Evolutionary conservation across 2,329 filamentous ascomycete genomes (phyloP).

Genomic region (Talaromyces sp.): DNA sequence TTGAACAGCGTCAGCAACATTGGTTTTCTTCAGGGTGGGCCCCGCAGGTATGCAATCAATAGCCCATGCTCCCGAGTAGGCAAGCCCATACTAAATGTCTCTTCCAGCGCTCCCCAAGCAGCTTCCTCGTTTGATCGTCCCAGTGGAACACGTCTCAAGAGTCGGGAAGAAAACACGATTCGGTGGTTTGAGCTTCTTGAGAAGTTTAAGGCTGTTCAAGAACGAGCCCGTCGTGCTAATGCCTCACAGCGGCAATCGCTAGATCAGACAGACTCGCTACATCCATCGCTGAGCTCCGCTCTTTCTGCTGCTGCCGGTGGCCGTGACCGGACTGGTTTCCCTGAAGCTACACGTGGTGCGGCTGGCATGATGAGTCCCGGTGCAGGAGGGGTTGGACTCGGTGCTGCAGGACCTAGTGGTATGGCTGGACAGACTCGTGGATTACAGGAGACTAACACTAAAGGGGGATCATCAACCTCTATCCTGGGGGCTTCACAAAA

Average conservation of each 20-base stretch:
- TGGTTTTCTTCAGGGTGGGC: slow-evolving; percentile 85
- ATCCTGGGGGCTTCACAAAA: slow-evolving; percentile 54
- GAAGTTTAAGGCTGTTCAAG: slow-evolving; percentile 90
- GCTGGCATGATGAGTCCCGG: slow-evolving; percentile 33
- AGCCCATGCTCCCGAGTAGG: slow-evolving; percentile 19
- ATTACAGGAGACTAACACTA: slow-evolving; percentile 14
- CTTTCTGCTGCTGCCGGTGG: slow-evolving; percentile 34
- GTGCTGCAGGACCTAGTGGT: slow-evolving; percentile 18
- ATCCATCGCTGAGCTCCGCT: slow-evolving; percentile 35
- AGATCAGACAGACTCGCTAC: slow-evolving; percentile 57
- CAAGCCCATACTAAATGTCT: slow-evolving; percentile 16
- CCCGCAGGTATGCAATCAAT: slow-evolving; percentile 65
- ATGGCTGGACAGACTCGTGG: slow-evolving; percentile 49
- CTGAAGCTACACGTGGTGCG: slow-evolving; percentile 36
- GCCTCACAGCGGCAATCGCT: slow-evolving; percentile 46
- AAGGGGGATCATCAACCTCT: slow-evolving; percentile 23
- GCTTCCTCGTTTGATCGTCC: slow-evolving; percentile 67
- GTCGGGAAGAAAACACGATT: slow-evolving; percentile 79
- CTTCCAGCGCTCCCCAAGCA: slow-evolving; percentile 17
- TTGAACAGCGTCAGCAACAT: slow-evolving; percentile 97
- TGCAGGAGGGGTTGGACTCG: slow-evolving; percentile 44
- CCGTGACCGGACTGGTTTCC: slow-evolving; percentile 35
- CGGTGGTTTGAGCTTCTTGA: slow-evolving; percentile 92
- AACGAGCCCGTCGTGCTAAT: slow-evolving; percentile 74
- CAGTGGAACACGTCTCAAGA: slow-evolving; percentile 71